A percentile compares a stretch with the other conserved stretches of the same genome.
Evolutionary conservation across 345 rosid species (phyloP).

Genomic region (Schrenkiella parvula): DNA sequence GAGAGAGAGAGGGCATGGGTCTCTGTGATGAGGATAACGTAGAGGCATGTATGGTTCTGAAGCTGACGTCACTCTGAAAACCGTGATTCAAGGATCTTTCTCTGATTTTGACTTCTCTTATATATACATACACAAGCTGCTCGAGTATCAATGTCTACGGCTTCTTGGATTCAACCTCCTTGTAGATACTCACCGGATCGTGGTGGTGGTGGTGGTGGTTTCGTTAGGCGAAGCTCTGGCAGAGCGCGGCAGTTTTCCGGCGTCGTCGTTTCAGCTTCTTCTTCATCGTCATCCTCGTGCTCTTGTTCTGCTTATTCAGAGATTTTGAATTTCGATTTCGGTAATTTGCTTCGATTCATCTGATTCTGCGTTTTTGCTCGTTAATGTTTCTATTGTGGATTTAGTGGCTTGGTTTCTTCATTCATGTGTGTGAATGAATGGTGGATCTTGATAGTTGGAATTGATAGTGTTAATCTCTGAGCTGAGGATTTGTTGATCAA

Average conservation of each 20-base stretch:
- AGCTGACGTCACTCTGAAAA: slow-evolving; percentile 30
- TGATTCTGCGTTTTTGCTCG: not conserved
- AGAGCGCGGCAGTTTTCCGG: not conserved
- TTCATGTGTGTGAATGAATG: not conserved
- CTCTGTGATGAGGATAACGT: slow-evolving; percentile 32
- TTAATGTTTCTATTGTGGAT: not conserved
- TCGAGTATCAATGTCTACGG: slow-evolving; percentile 28
- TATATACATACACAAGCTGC: not conserved
- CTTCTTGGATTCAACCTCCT: slow-evolving; percentile 35
- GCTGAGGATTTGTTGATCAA: not conserved
- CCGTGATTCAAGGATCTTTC: slow-evolving; percentile 33
- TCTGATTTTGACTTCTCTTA: slow-evolving; percentile 8
- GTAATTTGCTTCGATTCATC: slow-evolving; percentile 32
- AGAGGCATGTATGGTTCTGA: slow-evolving; percentile 27
- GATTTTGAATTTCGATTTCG: slow-evolving; percentile 42
- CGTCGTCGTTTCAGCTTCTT: slow-evolving; percentile 23
- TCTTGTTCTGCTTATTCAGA: slow-evolving; percentile 46
- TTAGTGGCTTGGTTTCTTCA: not conserved
- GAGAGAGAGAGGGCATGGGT: slow-evolving; percentile 9
- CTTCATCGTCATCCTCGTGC: slow-evolving; percentile 37
- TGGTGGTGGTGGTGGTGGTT: not conserved
- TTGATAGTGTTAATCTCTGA: not conserved
- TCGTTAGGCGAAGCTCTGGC: not conserved
- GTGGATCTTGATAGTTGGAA: not conserved
- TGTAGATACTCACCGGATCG: slow-evolving; percentile 19